Evolutionary conservation across 228 moss, liverwort and hornwort genomes (phyloP).

Genomic region (Sphagnum fallax): DNA sequence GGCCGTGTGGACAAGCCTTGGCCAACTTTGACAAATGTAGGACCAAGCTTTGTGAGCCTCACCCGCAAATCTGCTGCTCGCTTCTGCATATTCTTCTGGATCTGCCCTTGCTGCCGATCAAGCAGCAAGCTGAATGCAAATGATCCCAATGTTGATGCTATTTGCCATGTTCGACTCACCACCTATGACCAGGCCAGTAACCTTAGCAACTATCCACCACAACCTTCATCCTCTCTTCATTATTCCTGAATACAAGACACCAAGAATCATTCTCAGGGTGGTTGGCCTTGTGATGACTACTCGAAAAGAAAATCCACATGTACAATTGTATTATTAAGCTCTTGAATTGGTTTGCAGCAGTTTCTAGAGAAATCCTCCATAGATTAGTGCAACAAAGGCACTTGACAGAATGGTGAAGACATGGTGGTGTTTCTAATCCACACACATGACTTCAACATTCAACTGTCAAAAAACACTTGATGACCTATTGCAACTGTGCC

Average conservation of each 20-base stretch:
- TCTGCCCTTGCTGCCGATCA: slow-evolving; percentile 55
- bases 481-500: too few species aligned
- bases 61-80: slow-evolving; percentile 76
- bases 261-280: background rate
- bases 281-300: too few species aligned
- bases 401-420: too few species aligned
- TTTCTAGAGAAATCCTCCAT: background rate
- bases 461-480: too few species aligned
- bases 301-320: background rate
- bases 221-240: slow-evolving; percentile 7
- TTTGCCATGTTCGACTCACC: slow-evolving; percentile 56
- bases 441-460: too few species aligned
- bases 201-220: background rate
- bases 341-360: background rate
- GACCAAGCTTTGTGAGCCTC: slow-evolving; percentile 74
- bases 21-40: slow-evolving; percentile 97
- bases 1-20: slow-evolving; percentile 97
- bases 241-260: background rate
- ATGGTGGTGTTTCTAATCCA: too few species aligned
- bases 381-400: background rate
- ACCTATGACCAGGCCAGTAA: slow-evolving; percentile 57
- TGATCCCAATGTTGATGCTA: slow-evolving; percentile 52
- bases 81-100: slow-evolving; percentile 70
- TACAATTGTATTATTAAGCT: background rate
- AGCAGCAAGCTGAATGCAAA: slow-evolving; percentile 64